Evolutionary conservation across 306 rosid genomes (phyloP).

Genomic region (Quercus alba): DNA sequence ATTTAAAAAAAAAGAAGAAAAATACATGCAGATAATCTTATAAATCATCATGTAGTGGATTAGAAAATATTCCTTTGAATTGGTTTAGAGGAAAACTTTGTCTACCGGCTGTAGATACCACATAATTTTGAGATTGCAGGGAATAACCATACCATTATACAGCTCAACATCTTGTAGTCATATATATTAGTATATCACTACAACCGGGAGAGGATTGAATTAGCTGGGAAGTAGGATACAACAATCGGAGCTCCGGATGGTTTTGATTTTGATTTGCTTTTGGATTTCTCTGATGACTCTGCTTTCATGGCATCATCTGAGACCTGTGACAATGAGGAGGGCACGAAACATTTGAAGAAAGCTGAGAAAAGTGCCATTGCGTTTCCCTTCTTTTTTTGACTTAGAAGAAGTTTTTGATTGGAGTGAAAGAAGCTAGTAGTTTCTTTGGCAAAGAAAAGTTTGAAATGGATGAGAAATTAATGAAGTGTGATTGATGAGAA

Average conservation of each 20-base stretch:
- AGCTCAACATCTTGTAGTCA: too few relatives aligned
- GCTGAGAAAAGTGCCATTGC: not conserved
- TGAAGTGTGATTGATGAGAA: too few relatives aligned
- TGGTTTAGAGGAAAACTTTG: too few relatives aligned
- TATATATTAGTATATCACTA: not conserved
- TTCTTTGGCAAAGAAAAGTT: not conserved
- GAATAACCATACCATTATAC: too few relatives aligned
- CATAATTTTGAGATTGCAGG: too few relatives aligned
- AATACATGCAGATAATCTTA: too few relatives aligned
- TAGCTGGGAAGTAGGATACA: constrained; percentile 9
- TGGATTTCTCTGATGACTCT: not conserved
- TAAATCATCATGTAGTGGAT: too few relatives aligned
- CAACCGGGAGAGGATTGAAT: constrained; percentile 9
- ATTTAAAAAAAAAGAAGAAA: too few relatives aligned
- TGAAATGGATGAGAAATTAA: too few relatives aligned
- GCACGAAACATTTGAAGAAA: not conserved
- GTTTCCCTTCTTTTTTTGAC: not conserved
- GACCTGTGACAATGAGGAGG: not conserved
- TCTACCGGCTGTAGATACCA: too few relatives aligned
- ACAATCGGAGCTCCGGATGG: constrained; percentile 2
- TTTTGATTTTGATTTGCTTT: not conserved
- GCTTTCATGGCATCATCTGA: not conserved
- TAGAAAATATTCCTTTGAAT: too few relatives aligned
- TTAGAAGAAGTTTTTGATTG: not conserved
- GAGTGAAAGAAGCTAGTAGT: not conserved